These are phyloP conservation scores for Wilcoxina mikolae DNA, from an alignment of 495 filamentous ascomycete genomes.

Conservation along the genomic window DNA sequence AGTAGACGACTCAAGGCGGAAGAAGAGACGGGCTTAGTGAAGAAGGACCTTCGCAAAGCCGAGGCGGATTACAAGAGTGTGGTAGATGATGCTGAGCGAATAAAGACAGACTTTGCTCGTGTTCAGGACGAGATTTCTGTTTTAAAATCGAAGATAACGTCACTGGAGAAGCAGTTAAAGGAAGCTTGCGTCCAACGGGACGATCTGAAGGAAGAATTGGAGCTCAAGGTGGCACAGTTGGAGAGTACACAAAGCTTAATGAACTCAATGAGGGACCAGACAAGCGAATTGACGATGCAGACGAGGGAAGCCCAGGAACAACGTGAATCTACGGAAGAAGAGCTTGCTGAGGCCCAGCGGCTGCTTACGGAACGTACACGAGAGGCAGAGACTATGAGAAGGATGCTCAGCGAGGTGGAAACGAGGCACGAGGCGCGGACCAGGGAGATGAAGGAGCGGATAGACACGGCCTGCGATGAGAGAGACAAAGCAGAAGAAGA, in stretches of 20 bases:
- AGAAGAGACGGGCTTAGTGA: conserved; percentile 52
- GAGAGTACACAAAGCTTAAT: conserved; percentile 70
- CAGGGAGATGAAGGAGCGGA: conserved; percentile 73
- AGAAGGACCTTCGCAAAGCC: conserved; percentile 57
- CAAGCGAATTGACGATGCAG: conserved; percentile 73
- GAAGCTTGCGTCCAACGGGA: conserved; percentile 49
- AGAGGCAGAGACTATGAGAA: conserved; percentile 88
- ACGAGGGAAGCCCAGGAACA: conserved; percentile 77
- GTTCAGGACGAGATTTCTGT: conserved; percentile 52
- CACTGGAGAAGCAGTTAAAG: conserved; percentile 55
- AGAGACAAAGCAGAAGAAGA: conserved; percentile 87
- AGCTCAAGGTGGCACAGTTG: conserved; percentile 73
- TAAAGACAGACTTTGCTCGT: conserved; percentile 50
- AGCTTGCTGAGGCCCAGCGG: conserved; percentile 72
- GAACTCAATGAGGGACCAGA: conserved; percentile 84
- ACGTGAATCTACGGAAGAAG: conserved; percentile 81
- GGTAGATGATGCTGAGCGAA: conserved; percentile 35
- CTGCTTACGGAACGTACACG: conserved; percentile 83
- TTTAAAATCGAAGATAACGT: conserved; percentile 46
- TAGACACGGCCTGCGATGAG: conserved; percentile 82
- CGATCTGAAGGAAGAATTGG: conserved; percentile 62
- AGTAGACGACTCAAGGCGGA: conserved; percentile 57
- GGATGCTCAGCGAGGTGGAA: conserved; percentile 75
- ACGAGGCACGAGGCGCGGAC: conserved; percentile 61
- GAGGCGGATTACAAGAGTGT: conserved; percentile 57